Base-by-base conservation (phyloP, 768 basidiomycete genomes). In the Omphalotus guepiniiformis region DNA sequence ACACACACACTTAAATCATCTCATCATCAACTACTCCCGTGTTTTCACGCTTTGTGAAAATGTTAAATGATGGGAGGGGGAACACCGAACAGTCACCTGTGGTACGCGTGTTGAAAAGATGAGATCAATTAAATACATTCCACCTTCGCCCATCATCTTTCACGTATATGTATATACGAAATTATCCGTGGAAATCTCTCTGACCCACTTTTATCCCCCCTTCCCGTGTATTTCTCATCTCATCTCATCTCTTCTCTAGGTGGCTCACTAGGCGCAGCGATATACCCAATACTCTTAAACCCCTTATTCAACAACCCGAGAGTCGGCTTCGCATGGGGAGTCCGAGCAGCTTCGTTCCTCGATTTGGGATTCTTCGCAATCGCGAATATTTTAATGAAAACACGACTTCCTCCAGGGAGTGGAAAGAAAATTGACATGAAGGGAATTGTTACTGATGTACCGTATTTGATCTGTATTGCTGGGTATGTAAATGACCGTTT, bases 261-360 rank as follows among this genome's bases (percentile, higher is more conserved):
- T 39, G 46, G 46, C 21, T 47, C 46, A 13, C 18, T 54, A 25
- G 63, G 61, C 13, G 63, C 57, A 15, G 51, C 63, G 5, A 39
- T 64, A 6, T 58, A 51, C 42, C 63, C 63, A 11, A 63, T 65
- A 38, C 56, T 64, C 55, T 50, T 58, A 7, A 63, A 62, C 26
- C 46, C 30, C 19, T 21, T 47, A 11, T 47, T 47, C 27, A n/a
- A 9, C n/a, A 32, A 32, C 30, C 26, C 27, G 15, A 39, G 15
- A 22, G 19, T 47, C 21, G 46, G 46, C 26, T 47, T 47, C 25
- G 46, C 37, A 6, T 47, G 46, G 46, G 46, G 34, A 1, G 46
- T 47, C 5, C 46, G 46, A 11, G 46, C 46, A 6, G 37, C 38
- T 29, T 47, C 46, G 11, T 47, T 47, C 28, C 19, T 47, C 6